phyloP scores from a whole-genome alignment of 2,329 filamentous ascomycete species.

The Parafenestella ontariensis region DNA sequence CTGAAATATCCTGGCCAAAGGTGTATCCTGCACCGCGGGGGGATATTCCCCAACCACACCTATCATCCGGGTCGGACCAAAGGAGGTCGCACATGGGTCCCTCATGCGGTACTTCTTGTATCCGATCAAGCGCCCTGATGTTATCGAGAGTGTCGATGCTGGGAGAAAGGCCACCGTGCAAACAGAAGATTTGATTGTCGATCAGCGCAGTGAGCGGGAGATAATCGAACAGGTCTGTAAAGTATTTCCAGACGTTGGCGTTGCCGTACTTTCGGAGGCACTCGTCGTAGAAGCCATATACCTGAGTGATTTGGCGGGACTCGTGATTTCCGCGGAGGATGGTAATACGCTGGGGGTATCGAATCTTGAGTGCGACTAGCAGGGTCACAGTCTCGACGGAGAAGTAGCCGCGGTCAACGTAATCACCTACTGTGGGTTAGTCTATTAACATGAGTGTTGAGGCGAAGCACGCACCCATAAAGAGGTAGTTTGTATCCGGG shows the following conservation, averaged over 20 bases:
- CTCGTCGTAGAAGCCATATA: slow-evolving; percentile 81
- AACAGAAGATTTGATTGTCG: slow-evolving; percentile 75
- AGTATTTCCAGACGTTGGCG: slow-evolving; percentile 79
- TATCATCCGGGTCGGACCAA: slow-evolving; percentile 92
- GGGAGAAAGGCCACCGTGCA: slow-evolving; percentile 74
- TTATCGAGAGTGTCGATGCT: slow-evolving; percentile 79
- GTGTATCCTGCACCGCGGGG: slow-evolving; percentile 94
- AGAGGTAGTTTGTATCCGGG: slow-evolving; percentile 98
- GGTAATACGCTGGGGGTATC: slow-evolving; percentile 97
- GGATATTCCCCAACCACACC: slow-evolving; percentile 95
- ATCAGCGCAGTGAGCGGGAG: slow-evolving; percentile 76
- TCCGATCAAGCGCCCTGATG: slow-evolving; percentile 59
- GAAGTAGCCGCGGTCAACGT: slow-evolving; percentile 98
- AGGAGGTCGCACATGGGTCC: slow-evolving; percentile 79
- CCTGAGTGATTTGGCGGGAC: slow-evolving; percentile 78
- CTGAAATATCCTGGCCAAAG: slow-evolving; percentile 95
- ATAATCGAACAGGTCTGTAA: slow-evolving; percentile 80
- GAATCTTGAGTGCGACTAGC: slow-evolving; percentile 94
- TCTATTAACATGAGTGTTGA: slow-evolving; percentile 3
- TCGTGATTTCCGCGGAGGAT: slow-evolving; percentile 94
- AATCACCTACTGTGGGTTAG: slow-evolving; percentile 73
- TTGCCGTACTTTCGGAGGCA: slow-evolving; percentile 80
- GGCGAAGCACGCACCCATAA: slow-evolving; percentile 74
- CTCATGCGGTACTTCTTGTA: slow-evolving; percentile 78
- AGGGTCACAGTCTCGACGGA: slow-evolving; percentile 98